Evolutionary conservation across 1,284 basidiomycete species (phyloP).

Genomic region (Leccinum colubrinum): DNA sequence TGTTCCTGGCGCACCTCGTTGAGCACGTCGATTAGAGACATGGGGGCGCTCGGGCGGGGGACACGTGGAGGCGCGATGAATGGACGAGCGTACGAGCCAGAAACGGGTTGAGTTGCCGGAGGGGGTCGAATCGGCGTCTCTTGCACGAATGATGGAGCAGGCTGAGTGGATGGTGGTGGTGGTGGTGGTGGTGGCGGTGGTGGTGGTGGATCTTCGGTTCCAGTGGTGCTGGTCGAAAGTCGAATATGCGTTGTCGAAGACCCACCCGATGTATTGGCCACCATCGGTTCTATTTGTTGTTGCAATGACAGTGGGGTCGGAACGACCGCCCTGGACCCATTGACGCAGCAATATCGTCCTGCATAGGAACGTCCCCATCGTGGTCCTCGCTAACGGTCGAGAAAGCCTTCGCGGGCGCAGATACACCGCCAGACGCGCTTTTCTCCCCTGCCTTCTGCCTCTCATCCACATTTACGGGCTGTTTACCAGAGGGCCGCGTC

Average conservation of each 20-base stretch:
- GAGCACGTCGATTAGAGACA: slow-evolving; percentile 22
- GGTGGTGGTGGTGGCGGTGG: background rate
- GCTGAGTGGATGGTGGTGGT: slow-evolving; percentile 1
- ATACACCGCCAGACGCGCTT: background rate
- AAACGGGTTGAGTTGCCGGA: slow-evolving; percentile 7
- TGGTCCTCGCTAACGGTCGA: background rate
- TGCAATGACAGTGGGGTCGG: background rate
- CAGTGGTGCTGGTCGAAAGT: background rate
- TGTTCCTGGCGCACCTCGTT: slow-evolving; percentile 15
- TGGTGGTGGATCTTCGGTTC: background rate
- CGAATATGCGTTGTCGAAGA: background rate
- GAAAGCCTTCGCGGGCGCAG: background rate
- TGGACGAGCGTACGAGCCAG: slow-evolving; percentile 5
- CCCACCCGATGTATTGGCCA: background rate
- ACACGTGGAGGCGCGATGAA: slow-evolving; percentile 27
- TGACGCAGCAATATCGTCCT: background rate
- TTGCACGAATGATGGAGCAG: background rate
- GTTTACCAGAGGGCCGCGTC: background rate
- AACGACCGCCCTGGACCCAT: background rate
- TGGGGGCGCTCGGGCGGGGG: slow-evolving; percentile 13
- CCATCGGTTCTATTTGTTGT: background rate
- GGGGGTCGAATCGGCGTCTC: background rate
- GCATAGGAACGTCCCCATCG: slow-evolving; percentile 6
- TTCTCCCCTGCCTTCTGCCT: background rate
- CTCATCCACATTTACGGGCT: background rate